Percentiles rank a stretch among this genome's conserved stretches.
Conservation (phyloP, 306 rosid species). For the Begonia peltatifolia region DNA sequence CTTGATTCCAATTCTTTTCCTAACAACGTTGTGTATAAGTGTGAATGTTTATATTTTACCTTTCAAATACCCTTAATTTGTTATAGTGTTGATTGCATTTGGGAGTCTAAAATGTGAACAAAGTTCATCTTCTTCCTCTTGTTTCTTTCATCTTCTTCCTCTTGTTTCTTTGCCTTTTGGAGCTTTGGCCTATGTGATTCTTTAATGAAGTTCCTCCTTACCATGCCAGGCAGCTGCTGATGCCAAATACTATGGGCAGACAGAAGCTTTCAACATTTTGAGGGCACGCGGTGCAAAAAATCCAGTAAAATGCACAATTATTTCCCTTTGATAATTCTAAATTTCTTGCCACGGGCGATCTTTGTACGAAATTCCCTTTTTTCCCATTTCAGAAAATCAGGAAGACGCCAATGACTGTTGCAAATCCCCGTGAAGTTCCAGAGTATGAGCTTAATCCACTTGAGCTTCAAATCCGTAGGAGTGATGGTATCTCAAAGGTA, state of each 20-base stretch:
- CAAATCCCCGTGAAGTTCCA: constrained; percentile 97
- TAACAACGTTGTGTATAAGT: too few relatives aligned
- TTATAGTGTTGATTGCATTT: not conserved
- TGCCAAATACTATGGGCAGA: constrained; percentile 82
- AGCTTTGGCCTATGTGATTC: too few relatives aligned
- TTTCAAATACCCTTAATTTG: too few relatives aligned
- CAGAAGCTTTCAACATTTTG: constrained; percentile 61
- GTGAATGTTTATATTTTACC: too few relatives aligned
- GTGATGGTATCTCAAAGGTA: constrained; percentile 80
- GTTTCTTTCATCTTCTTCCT: not conserved
- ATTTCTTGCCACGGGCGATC: not conserved
- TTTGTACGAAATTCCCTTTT: constrained; percentile 2
- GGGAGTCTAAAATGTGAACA: not conserved
- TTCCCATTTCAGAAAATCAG: constrained; percentile 45
- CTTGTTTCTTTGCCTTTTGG: not conserved
- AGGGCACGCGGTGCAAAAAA: constrained; percentile 92
- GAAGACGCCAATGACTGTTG: constrained; percentile 95
- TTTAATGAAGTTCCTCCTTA: not conserved
- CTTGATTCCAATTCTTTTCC: not conserved
- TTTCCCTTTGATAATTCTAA: not conserved
- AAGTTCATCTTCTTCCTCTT: too few relatives aligned
- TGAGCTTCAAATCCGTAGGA: constrained; percentile 93
- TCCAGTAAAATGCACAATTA: constrained; percentile 35
- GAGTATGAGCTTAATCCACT: constrained; percentile 97
- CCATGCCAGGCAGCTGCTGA: constrained; percentile 91